Evolutionary conservation across 2,329 filamentous ascomycete species (phyloP).

Genomic region (Paramyrothecium sp.): DNA sequence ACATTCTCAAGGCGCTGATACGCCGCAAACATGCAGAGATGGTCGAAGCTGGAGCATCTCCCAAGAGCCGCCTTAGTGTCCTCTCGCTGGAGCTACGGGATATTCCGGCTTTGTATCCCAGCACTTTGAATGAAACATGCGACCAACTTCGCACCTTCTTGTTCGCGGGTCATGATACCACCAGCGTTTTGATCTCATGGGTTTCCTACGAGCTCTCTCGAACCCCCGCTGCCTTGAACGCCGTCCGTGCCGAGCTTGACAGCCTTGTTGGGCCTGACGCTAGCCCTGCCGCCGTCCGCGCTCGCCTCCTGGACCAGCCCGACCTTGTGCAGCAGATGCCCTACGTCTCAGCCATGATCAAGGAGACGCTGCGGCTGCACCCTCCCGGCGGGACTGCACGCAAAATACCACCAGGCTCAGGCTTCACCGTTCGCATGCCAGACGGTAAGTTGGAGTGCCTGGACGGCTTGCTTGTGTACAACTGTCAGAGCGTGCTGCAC

Average conservation of each 20-base stretch:
- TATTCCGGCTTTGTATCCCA: constrained; percentile 19
- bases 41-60: no score
- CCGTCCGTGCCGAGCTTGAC: constrained; percentile 32
- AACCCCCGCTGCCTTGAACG: constrained; percentile 22
- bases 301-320: constrained; percentile 15
- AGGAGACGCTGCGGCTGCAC: constrained; percentile 33
- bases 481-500: neutral
- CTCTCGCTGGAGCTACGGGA: constrained; percentile 30
- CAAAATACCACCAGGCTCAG: constrained; percentile 20
- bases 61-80: constrained; percentile 16
- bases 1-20: neutral
- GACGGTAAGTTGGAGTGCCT: constrained; percentile 16
- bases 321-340: constrained; percentile 29
- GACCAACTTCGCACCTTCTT: constrained; percentile 38
- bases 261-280: constrained; percentile 27
- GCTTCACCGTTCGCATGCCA: constrained; percentile 7
- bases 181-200: constrained; percentile 34
- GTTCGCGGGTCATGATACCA: constrained; percentile 41
- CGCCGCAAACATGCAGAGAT: neutral
- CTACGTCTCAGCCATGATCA: constrained; percentile 35
- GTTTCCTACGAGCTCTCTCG: constrained; percentile 33
- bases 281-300: constrained; percentile 8
- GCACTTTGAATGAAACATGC: constrained; percentile 25
- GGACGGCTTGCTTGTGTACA: neutral
- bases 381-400: constrained; percentile 22